Evolutionary conservation across 257 asterid species (phyloP).

Genomic region (Petunia secreta): DNA sequence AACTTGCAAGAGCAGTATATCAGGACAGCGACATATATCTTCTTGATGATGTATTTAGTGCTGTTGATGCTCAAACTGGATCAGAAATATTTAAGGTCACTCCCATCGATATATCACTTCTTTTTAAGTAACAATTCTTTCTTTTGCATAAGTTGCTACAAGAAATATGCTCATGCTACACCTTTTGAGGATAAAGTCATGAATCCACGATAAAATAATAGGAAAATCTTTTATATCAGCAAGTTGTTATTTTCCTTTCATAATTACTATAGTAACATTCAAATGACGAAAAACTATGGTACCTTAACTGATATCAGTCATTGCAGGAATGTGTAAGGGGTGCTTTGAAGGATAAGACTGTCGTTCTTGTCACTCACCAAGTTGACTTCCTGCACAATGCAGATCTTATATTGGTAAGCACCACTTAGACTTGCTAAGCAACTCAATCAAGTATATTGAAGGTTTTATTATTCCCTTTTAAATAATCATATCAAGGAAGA

Average conservation of each 20-base stretch:
- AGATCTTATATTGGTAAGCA: conserved; percentile 61
- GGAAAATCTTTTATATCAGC: neutral
- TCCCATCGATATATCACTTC: neutral
- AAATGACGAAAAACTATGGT: conserved; percentile 6
- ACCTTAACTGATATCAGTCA: neutral
- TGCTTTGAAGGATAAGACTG: conserved; percentile 58
- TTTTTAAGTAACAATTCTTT: neutral
- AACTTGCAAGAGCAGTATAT: conserved; percentile 83
- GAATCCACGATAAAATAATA: neutral
- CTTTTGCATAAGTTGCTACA: neutral
- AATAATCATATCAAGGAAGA: too few relatives aligned
- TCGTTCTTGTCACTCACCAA: conserved; percentile 77
- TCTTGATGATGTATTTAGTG: conserved; percentile 81
- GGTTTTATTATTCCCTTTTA: neutral
- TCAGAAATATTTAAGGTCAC: conserved; percentile 75
- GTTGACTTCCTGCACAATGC: conserved; percentile 75
- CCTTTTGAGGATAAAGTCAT: conserved; percentile 4
- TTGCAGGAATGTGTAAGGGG: conserved; percentile 74
- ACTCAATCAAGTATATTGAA: neutral
- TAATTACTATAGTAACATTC: neutral
- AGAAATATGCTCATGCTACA: neutral
- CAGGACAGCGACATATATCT: conserved; percentile 71
- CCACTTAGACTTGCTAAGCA: neutral
- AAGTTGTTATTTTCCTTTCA: neutral
- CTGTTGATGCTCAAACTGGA: conserved; percentile 95